These are phyloP conservation scores for Diaporthe sp. DNA, from an alignment of 2,329 filamentous ascomycete species.

Conservation along the genomic window DNA sequence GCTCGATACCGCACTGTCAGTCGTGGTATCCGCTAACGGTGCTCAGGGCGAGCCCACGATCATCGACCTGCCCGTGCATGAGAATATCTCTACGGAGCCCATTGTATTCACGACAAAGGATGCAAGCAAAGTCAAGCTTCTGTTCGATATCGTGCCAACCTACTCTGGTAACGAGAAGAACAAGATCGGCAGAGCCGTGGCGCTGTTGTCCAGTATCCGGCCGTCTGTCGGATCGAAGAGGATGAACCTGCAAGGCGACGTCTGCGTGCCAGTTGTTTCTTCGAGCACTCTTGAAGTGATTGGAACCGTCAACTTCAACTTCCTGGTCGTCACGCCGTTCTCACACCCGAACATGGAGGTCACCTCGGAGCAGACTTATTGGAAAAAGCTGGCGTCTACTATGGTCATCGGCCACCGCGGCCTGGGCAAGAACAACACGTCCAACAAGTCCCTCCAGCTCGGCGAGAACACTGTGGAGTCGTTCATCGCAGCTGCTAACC, in stretches of 20 bases:
- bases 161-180: slow-evolving; percentile 92
- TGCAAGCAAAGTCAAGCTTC: slow-evolving; percentile 83
- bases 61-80: slow-evolving; percentile 92
- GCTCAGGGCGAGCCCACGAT: slow-evolving; percentile 89
- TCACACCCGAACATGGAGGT: slow-evolving; percentile 94
- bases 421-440: slow-evolving; percentile 89
- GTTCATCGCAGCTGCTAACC: slow-evolving; percentile 94
- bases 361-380: slow-evolving; percentile 92
- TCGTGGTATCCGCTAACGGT: slow-evolving; percentile 88
- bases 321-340: slow-evolving; percentile 94
- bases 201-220: slow-evolving; percentile 87
- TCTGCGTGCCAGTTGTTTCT: slow-evolving; percentile 91
- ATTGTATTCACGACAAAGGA: slow-evolving; percentile 89
- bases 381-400: slow-evolving; percentile 90
- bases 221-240: slow-evolving; percentile 85
- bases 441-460: slow-evolving; percentile 88
- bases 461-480: slow-evolving; percentile 97
- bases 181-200: slow-evolving; percentile 90
- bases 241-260: slow-evolving; percentile 93
- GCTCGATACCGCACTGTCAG: slow-evolving; percentile 91
- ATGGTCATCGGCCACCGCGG: slow-evolving; percentile 83
- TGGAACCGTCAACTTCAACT: slow-evolving; percentile 96
- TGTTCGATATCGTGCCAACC: slow-evolving; percentile 96
- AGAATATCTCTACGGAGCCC: slow-evolving; percentile 93
- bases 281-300: slow-evolving; percentile 85